phyloP scores from a whole-genome alignment of 2,329 filamentous ascomycete species.

The Arachnomyces sp. region DNA sequence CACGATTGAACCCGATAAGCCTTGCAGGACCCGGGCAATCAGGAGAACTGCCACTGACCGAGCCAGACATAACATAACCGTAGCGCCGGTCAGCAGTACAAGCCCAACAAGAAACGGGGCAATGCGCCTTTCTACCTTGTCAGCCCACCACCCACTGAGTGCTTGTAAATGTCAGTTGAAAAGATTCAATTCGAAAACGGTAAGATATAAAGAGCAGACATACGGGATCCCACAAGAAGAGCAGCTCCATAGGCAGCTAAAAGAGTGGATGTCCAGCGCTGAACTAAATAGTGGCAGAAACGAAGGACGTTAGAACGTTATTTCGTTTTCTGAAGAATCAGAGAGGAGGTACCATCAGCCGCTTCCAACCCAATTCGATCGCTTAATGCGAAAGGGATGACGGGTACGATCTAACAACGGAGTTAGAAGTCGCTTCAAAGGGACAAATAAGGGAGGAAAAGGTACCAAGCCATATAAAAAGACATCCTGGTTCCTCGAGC shows the following conservation, averaged over 20 bases:
- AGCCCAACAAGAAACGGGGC: conserved; percentile 53
- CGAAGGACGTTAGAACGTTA: too few relatives aligned
- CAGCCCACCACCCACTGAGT: conserved; percentile 45
- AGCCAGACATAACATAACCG: conserved; percentile 48
- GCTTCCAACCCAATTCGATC: conserved; percentile 3
- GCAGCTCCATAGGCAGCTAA: conserved; percentile 64
- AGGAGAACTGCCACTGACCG: conserved; percentile 42
- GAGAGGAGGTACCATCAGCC: neutral
- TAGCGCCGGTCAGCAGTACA: conserved; percentile 45
- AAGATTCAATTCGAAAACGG: neutral
- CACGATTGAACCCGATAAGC: conserved; percentile 50
- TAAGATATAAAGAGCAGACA: conserved; percentile 14
- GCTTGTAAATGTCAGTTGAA: conserved; percentile 6
- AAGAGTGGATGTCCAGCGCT: conserved; percentile 66
- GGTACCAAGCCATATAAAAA: conserved; percentile 7
- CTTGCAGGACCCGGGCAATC: conserved; percentile 50
- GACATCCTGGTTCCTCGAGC: conserved; percentile 2
- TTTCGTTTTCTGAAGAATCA: too few relatives aligned
- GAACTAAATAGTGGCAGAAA: conserved; percentile 34
- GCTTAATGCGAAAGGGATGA: conserved; percentile 5
- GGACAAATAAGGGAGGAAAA: too few relatives aligned
- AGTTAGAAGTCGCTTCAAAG: neutral
- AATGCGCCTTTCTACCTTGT: conserved; percentile 46
- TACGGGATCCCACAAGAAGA: conserved; percentile 51
- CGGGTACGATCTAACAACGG: conserved; percentile 3